Conservation (phyloP, 75 land plant genomes). For the Cupressus sempervirens region DNA sequence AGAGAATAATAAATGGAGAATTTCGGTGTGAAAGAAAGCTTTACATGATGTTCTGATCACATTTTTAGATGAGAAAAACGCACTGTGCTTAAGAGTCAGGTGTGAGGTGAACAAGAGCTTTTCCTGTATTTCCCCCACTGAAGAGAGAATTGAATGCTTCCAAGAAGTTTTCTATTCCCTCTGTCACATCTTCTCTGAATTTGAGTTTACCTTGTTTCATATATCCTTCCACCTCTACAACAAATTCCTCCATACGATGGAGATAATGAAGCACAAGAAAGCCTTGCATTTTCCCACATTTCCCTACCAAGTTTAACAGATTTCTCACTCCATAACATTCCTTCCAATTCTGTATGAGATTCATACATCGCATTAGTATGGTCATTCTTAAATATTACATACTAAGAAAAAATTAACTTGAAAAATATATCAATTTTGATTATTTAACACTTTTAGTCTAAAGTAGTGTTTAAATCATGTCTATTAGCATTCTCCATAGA, state of each 20-base stretch:
- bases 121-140: slow-evolving; percentile 35
- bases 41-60: too few relatives aligned
- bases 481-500: background rate
- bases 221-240: slow-evolving; percentile 21
- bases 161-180: slow-evolving; percentile 41
- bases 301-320: slow-evolving; percentile 28
- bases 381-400: too few relatives aligned
- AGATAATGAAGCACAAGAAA: slow-evolving; percentile 14
- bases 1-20: too few relatives aligned
- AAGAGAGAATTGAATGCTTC: slow-evolving; percentile 30
- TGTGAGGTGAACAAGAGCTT: slow-evolving; percentile 22
- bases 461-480: too few relatives aligned
- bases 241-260: slow-evolving; percentile 16
- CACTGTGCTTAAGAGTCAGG: too few relatives aligned
- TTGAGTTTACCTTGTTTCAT: slow-evolving; percentile 34
- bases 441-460: too few relatives aligned
- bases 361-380: background rate
- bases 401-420: too few relatives aligned
- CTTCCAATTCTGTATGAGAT: slow-evolving; percentile 25
- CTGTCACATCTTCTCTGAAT: slow-evolving; percentile 22
- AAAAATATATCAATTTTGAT: too few relatives aligned
- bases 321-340: slow-evolving; percentile 38
- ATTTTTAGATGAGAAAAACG: too few relatives aligned
- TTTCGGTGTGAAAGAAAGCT: too few relatives aligned
- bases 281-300: slow-evolving; percentile 34